These are phyloP conservation scores for Ustilago sp. DNA, from an alignment of 1,284 basidiomycete genomes.

Conservation along the genomic window DNA sequence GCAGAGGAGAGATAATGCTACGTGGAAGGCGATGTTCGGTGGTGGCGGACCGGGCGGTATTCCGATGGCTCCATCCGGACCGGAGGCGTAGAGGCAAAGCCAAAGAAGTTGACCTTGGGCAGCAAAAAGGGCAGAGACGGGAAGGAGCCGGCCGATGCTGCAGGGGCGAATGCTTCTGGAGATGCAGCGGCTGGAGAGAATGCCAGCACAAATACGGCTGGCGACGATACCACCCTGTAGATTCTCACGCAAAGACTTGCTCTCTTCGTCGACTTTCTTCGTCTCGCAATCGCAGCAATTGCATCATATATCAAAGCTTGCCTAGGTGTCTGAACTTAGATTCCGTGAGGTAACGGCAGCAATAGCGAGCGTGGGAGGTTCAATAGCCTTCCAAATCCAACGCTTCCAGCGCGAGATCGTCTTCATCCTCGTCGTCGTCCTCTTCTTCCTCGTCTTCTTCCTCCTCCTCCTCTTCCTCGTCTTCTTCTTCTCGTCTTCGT, in stretches of 20 bases:
- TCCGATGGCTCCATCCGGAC: slow-evolving; percentile 29
- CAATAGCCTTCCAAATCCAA: slow-evolving; percentile 79
- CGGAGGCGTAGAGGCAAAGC: slow-evolving; percentile 29
- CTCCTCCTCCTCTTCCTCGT: background rate
- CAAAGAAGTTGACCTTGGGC: slow-evolving; percentile 52
- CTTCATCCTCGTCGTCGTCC: slow-evolving; percentile 77
- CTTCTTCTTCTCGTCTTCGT: background rate
- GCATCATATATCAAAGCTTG: background rate
- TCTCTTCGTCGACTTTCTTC: background rate
- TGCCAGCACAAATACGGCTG: slow-evolving; percentile 10
- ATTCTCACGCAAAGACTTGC: background rate
- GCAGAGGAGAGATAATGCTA: slow-evolving; percentile 64
- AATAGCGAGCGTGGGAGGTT: background rate
- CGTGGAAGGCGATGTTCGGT: slow-evolving; percentile 65
- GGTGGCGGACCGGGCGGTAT: slow-evolving; percentile 51
- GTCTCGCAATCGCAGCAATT: slow-evolving; percentile 6
- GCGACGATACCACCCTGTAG: slow-evolving; percentile 20
- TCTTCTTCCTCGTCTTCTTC: slow-evolving; percentile 19
- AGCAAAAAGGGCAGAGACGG: slow-evolving; percentile 22
- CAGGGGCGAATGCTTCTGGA: background rate
- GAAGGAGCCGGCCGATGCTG: slow-evolving; percentile 2
- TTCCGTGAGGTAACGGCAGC: background rate
- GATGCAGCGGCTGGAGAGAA: background rate
- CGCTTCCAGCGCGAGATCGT: slow-evolving; percentile 97
- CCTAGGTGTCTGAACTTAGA: background rate